Evolutionary conservation across 805 yeast genomes (phyloP).

Genomic region (Teunomyces atbi): DNA sequence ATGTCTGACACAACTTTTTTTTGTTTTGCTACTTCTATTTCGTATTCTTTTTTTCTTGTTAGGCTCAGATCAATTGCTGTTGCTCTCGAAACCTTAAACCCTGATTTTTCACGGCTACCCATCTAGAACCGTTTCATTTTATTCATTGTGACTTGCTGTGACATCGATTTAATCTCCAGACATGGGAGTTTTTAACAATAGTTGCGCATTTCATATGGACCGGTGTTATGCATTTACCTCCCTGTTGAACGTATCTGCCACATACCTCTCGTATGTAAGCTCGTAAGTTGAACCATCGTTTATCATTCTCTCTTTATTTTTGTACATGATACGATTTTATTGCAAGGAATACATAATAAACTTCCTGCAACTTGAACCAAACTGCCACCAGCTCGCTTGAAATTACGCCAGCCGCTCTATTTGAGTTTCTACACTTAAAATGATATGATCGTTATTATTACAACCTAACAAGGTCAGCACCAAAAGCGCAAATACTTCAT

Average conservation of each 20-base stretch:
- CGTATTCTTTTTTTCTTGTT: background rate
- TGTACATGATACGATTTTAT: no score
- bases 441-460: conserved; percentile 4
- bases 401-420: background rate
- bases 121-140: background rate
- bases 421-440: background rate
- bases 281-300: no score
- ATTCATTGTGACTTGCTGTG: background rate
- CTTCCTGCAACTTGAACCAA: background rate
- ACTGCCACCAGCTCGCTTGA: background rate
- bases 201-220: no score
- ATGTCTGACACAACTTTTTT: no score
- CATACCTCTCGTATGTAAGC: no score
- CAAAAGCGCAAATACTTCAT: background rate
- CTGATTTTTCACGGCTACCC: background rate
- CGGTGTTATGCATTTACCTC: no score
- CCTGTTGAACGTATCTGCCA: no score
- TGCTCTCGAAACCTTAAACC: background rate
- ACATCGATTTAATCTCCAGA: background rate
- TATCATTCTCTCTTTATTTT: no score
- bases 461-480: conserved; percentile 2
- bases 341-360: background rate
- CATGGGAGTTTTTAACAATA: no score
- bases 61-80: background rate
- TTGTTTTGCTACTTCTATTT: no score